Conservation (phyloP, 2,329 filamentous ascomycete genomes). For the Phaeosphaeria sp. region DNA sequence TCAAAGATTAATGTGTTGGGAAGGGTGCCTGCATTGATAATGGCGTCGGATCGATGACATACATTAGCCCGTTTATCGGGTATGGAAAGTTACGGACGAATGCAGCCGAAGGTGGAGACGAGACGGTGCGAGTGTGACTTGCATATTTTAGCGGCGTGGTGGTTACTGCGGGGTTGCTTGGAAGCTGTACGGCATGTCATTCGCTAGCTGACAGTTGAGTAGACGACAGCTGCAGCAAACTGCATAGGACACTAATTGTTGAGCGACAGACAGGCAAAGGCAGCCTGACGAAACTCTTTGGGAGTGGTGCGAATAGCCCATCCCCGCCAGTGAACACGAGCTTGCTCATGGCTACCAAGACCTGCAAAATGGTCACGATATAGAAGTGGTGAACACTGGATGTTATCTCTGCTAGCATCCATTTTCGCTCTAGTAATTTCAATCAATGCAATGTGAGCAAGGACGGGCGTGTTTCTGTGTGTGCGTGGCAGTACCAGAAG, state of each 20-base stretch:
- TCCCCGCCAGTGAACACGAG: not conserved
- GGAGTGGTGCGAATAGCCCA: not conserved
- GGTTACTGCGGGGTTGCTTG: slow-evolving; percentile 37
- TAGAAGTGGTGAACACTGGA: not conserved
- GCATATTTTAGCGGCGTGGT: slow-evolving; percentile 42
- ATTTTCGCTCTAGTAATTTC: not conserved
- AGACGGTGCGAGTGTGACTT: slow-evolving; percentile 41
- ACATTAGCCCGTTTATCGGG: slow-evolving; percentile 37
- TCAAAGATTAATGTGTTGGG: not conserved
- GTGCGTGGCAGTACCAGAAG: slow-evolving; percentile 5
- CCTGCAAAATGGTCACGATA: not conserved
- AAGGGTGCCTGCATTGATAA: slow-evolving; percentile 26
- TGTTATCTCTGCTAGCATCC: not conserved
- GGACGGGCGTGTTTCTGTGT: not conserved
- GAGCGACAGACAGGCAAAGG: slow-evolving; percentile 6
- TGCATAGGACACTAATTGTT: slow-evolving; percentile 26
- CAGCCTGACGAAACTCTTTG: not conserved
- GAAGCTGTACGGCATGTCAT: slow-evolving; percentile 20
- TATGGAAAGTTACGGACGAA: slow-evolving; percentile 22
- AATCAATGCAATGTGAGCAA: slow-evolving; percentile 1
- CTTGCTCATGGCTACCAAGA: not conserved
- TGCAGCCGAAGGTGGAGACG: slow-evolving; percentile 31
- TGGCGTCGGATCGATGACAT: slow-evolving; percentile 23
- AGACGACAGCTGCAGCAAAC: slow-evolving; percentile 22
- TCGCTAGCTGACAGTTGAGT: slow-evolving; percentile 23